A percentile compares a stretch with the other conserved stretches of the same genome.
Conservation (phyloP, 1,139 yeast genomes). For the Suhomyces bokatorum region DNA sequence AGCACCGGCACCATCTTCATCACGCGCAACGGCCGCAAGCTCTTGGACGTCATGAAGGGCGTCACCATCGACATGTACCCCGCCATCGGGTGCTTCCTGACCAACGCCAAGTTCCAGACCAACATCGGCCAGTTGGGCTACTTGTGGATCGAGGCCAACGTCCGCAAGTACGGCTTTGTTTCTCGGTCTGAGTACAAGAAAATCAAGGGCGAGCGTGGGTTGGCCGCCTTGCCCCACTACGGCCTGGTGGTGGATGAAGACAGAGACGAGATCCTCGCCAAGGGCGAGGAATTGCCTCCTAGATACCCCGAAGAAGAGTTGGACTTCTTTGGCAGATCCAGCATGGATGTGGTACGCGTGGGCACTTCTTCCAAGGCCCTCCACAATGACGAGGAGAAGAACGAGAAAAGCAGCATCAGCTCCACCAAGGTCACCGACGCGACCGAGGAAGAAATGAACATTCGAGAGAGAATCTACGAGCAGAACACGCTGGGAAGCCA, state of each 20-base stretch:
- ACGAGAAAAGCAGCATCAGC: conserved; percentile 19
- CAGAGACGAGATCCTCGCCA: conserved; percentile 56
- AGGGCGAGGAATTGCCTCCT: conserved; percentile 69
- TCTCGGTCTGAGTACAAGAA: conserved; percentile 52
- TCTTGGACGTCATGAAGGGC: conserved; percentile 81
- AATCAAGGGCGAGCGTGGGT: conserved; percentile 46
- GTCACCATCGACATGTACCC: conserved; percentile 82
- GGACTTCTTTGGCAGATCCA: conserved; percentile 59
- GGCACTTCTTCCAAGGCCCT: conserved; percentile 11
- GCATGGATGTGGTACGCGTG: conserved; percentile 27
- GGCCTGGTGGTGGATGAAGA: conserved; percentile 23
- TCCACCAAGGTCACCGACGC: conserved; percentile 34
- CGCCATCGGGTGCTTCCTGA: conserved; percentile 79
- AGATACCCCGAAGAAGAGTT: conserved; percentile 50
- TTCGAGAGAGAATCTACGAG: conserved; percentile 40
- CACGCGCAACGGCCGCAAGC: conserved; percentile 86
- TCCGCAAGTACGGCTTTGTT: conserved; percentile 89
- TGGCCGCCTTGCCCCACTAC: conserved; percentile 45
- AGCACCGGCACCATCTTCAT: conserved; percentile 81
- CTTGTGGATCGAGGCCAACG: conserved; percentile 94
- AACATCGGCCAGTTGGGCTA: conserved; percentile 91
- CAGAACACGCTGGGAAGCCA: conserved; percentile 19
- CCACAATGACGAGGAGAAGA: conserved; percentile 14
- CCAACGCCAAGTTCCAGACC: conserved; percentile 71
- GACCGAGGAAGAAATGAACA: conserved; percentile 43